phyloP scores from a whole-genome alignment of 495 filamentous ascomycete genomes.

The Hypoxylon crocopeplum region DNA sequence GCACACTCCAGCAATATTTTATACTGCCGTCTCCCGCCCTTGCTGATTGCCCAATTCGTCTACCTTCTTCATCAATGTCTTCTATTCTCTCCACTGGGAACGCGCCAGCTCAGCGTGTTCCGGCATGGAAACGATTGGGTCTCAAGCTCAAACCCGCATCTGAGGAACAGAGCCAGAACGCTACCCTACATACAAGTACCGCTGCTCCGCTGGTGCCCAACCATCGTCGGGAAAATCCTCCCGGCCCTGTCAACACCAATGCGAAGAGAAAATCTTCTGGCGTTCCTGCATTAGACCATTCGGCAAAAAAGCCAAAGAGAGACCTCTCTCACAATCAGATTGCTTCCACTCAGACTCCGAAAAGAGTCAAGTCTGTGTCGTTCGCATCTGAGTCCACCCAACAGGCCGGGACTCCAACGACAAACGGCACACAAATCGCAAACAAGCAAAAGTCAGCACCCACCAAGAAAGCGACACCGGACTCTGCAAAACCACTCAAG shows the following conservation, averaged over 20 bases:
- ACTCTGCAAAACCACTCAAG: slow-evolving; percentile 37
- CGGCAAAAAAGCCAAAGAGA: slow-evolving; percentile 40
- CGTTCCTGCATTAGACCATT: slow-evolving; percentile 43
- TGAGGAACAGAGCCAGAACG: slow-evolving; percentile 44
- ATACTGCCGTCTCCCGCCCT: slow-evolving; percentile 19
- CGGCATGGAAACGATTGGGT: slow-evolving; percentile 79
- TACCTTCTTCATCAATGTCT: slow-evolving; percentile 45
- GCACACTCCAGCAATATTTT: slow-evolving; percentile 9
- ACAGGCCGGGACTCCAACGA: slow-evolving; percentile 44
- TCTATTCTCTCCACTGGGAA: slow-evolving; percentile 39
- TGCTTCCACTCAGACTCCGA: slow-evolving; percentile 42
- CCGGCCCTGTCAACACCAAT: slow-evolving; percentile 31
- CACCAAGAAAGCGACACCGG: slow-evolving; percentile 40
- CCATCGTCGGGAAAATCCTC: slow-evolving; percentile 34
- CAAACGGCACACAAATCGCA: slow-evolving; percentile 32
- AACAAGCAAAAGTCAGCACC: slow-evolving; percentile 41
- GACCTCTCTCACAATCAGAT: slow-evolving; percentile 33
- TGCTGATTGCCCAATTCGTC: slow-evolving; percentile 25
- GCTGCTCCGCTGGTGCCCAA: slow-evolving; percentile 39
- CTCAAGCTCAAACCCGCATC: slow-evolving; percentile 71
- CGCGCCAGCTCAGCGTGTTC: slow-evolving; percentile 57
- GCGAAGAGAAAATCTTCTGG: slow-evolving; percentile 44
- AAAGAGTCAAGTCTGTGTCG: slow-evolving; percentile 72
- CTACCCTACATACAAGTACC: slow-evolving; percentile 35
- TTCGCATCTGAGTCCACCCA: slow-evolving; percentile 76